Percentiles rank a stretch among this genome's conserved stretches.
These are phyloP conservation scores for Colletotrichum neosansevieriae DNA, from an alignment of 2,329 filamentous ascomycete species.

Conservation along the genomic window DNA sequence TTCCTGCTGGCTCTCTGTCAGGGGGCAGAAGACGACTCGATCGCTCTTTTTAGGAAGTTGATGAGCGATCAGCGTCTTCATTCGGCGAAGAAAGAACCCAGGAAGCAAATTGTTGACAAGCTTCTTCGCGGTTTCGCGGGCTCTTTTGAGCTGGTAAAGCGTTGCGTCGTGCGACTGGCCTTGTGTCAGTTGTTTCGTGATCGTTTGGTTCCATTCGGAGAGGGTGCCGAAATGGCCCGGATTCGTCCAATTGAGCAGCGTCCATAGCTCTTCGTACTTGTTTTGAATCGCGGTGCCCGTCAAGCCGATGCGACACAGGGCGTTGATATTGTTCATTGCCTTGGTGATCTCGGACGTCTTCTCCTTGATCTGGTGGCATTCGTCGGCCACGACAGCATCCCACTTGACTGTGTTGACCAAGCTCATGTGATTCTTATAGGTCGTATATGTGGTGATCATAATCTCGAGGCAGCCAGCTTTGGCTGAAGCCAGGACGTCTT, in stretches of 20 bases:
- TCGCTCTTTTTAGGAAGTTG: constrained; percentile 96
- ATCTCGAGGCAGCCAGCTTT: constrained; percentile 84
- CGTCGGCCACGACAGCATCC: constrained; percentile 95
- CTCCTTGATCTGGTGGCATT: constrained; percentile 92
- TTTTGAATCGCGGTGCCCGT: constrained; percentile 98
- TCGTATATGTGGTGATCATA: constrained; percentile 93
- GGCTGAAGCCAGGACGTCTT: constrained; percentile 78
- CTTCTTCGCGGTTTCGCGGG: constrained; percentile 84
- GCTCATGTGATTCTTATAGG: constrained; percentile 82
- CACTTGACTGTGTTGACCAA: constrained; percentile 86
- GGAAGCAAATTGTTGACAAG: constrained; percentile 90
- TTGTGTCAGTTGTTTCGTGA: constrained; percentile 83
- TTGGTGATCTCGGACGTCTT: constrained; percentile 80
- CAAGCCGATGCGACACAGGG: constrained; percentile 90
- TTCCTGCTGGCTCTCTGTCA: constrained; percentile 82
- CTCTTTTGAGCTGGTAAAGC: constrained; percentile 81
- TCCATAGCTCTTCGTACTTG: constrained; percentile 97
- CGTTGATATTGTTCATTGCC: constrained; percentile 90
- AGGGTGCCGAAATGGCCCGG: constrained; percentile 77
- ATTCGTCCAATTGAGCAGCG: constrained; percentile 94
- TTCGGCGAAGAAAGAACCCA: constrained; percentile 88
- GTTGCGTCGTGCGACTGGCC: constrained; percentile 96
- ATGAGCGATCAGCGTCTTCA: constrained; percentile 92
- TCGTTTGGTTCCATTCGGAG: constrained; percentile 81
- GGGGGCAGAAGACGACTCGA: constrained; percentile 91